A percentile compares a stretch with the other conserved stretches of the same genome.
phyloP scores from a whole-genome alignment of 345 rosid species.

The thale cress (Arabidopsis thaliana) region TAIR10.1 NC_003074.8:465001-465500 shows the following conservation, averaged over 20 bases:
- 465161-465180: background rate
- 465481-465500: slow-evolving; percentile 85
- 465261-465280: slow-evolving; percentile 96
- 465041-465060: slow-evolving; percentile 1
- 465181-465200: slow-evolving; percentile 3
- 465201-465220: slow-evolving; percentile 81
- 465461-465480: slow-evolving; percentile 98
- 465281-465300: slow-evolving; percentile 65
- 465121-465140: background rate
- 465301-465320: slow-evolving; percentile 19
- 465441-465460: slow-evolving; percentile 84
- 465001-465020: slow-evolving; percentile 66
- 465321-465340: background rate
- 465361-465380: background rate
- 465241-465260: slow-evolving; percentile 89
- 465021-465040: slow-evolving; percentile 72
- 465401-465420: slow-evolving; percentile 60
- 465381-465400: background rate
- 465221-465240: slow-evolving; percentile 86
- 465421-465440: slow-evolving; percentile 88
- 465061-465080: background rate
- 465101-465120: background rate
- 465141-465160: slow-evolving; percentile 15
- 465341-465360: background rate
- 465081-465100: background rate